Evolutionary conservation across 2,329 filamentous ascomycete species (phyloP).

Genomic region (Fusarium mangiferae): DNA sequence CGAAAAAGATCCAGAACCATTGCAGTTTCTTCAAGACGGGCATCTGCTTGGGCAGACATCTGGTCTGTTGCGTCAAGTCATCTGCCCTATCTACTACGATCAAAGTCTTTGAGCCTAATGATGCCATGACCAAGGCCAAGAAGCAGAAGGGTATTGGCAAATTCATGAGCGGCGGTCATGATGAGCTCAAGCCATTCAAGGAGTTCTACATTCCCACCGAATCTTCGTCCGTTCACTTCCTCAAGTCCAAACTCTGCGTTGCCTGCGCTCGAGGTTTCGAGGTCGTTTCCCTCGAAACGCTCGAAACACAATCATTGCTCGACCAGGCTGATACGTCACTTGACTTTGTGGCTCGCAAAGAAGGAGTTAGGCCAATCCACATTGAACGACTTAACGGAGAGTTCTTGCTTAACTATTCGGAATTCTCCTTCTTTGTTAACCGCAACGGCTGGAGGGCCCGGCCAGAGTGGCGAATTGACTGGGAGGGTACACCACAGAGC

Average conservation of each 20-base stretch:
- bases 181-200: constrained; percentile 96
- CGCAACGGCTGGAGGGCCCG: constrained; percentile 96
- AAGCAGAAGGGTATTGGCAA: constrained; percentile 96
- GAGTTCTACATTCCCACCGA: constrained; percentile 99
- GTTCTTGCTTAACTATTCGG: constrained; percentile 96
- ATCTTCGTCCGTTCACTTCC: constrained; percentile 97
- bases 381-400: constrained; percentile 97
- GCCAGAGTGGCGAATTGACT: constrained; percentile 96
- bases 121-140: constrained; percentile 90
- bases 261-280: constrained; percentile 96
- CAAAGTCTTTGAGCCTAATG: constrained; percentile 99
- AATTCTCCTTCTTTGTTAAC: constrained; percentile 99
- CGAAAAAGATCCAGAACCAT: constrained; percentile 96
- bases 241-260: constrained; percentile 95
- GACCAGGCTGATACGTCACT: constrained; percentile 98
- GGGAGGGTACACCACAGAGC: constrained; percentile 91
- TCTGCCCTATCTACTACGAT: constrained; percentile 93
- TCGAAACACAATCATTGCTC: constrained; percentile 96
- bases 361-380: constrained; percentile 93
- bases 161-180: constrained; percentile 93
- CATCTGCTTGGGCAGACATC: constrained; percentile 90
- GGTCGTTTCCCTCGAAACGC: constrained; percentile 93
- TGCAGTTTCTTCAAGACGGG: constrained; percentile 99
- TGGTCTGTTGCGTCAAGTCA: constrained; percentile 97
- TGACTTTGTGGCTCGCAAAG: constrained; percentile 94